Base-by-base conservation (phyloP, 495 filamentous ascomycete species). In the Neurospora sp. region DNA sequence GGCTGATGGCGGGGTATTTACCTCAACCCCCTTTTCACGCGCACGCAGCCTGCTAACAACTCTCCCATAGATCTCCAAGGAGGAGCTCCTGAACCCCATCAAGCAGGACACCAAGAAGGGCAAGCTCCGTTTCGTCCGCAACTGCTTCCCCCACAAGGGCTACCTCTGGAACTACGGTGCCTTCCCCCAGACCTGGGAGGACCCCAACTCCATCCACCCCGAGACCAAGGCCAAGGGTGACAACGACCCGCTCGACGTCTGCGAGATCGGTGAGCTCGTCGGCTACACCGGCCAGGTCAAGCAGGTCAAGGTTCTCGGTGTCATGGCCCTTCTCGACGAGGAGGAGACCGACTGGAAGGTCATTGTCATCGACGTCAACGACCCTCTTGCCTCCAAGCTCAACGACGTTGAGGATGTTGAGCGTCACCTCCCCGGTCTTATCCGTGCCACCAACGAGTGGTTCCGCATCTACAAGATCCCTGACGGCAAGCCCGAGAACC, bases 391-490 rank as follows among this genome's bases (percentile, higher is more conserved):
- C 69, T 82, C 92, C 74, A 97, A 97, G 89, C 93, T 99, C 78
- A 94, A 99, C 84, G 95, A 98, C 83, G 91, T 99, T 78, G 96
- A 98, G 88, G 96, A 99, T 83, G 95, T 99, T 72, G 96, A 98
- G 88, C 91, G 95, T 81, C 96, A 98, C 88, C 92, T 99, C 35
- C 96, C 96, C 59, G 96, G 96, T 74, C 91, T 98, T 46, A 86
- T 99, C 80, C 89, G 96, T 75, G 96, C 96, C 80, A 98, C 96
- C 81, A 99, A 99, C 82, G 96, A 99, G 89, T 99, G 96, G 96
- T 99, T 99, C 93, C 93, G 96, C 83, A 98, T 99, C 89, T 99
- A 99, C 91, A 98, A 98, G 89, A 98, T 99, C 85, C 96, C 96
- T 79, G 96, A 99, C 80, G 96, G 96, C 88, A 99, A 98, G 94